phyloP scores from a whole-genome alignment of 495 filamentous ascomycete species.

The Hypoxylon subgilvum region DNA sequence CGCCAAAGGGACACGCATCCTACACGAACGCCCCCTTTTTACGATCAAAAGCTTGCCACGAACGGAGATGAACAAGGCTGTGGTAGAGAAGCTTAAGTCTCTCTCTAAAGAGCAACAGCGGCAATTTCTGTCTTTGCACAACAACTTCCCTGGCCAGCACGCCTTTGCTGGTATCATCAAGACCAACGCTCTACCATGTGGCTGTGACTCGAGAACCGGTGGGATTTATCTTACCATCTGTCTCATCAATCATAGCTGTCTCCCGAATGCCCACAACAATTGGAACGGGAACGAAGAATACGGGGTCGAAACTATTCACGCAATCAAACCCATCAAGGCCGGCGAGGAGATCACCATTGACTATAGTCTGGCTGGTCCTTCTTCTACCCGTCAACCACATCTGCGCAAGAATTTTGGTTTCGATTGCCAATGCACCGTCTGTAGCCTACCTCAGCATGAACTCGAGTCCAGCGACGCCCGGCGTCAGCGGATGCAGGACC shows the following conservation, averaged over 20 bases:
- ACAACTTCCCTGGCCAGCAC: constrained; percentile 47
- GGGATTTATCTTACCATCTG: constrained; percentile 47
- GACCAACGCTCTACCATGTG: constrained; percentile 50
- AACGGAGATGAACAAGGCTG: constrained; percentile 32
- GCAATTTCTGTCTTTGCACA: constrained; percentile 50
- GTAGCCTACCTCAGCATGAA: constrained; percentile 37
- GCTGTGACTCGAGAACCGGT: constrained; percentile 37
- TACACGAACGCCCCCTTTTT: constrained; percentile 50
- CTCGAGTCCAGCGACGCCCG: constrained; percentile 44
- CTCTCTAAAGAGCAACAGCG: constrained; percentile 47
- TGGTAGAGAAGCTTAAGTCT: constrained; percentile 42
- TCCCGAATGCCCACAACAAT: constrained; percentile 47
- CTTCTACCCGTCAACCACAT: too few species aligned
- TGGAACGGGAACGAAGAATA: constrained; percentile 48
- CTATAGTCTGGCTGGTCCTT: too few species aligned
- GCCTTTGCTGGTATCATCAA: constrained; percentile 46
- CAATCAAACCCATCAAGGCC: constrained; percentile 43
- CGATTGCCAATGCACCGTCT: constrained; percentile 46
- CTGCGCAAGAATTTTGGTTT: constrained; percentile 44
- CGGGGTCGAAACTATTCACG: constrained; percentile 44
- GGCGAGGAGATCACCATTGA: constrained; percentile 51
- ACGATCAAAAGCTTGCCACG: constrained; percentile 37
- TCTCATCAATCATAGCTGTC: constrained; percentile 53
- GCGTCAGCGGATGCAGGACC: constrained; percentile 33
- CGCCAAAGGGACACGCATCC: constrained; percentile 47